Evolutionary conservation across 441 rosid genomes (phyloP).

Genomic region (Populus hybrid): DNA sequence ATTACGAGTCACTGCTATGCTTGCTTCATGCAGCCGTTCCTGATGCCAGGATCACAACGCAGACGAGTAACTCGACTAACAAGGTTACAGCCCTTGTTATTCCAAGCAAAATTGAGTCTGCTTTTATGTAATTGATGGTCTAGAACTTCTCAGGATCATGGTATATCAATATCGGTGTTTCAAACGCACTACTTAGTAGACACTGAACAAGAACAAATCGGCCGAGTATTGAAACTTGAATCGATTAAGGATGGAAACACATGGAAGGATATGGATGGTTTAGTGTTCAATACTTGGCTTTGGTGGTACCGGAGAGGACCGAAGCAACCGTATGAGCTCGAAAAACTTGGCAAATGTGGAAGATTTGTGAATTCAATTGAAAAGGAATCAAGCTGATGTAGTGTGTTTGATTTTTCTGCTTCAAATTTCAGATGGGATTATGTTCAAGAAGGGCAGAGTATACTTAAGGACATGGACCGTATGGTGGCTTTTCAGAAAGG

Average conservation of each 20-base stretch:
- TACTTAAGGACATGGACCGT: slow-evolving; percentile 74
- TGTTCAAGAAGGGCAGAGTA: slow-evolving; percentile 41
- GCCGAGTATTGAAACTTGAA: slow-evolving; percentile 77
- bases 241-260: slow-evolving; percentile 58
- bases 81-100: slow-evolving; percentile 13
- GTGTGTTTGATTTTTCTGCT: neutral
- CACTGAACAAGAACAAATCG: slow-evolving; percentile 46
- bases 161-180: slow-evolving; percentile 49
- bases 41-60: slow-evolving; percentile 26
- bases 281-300: slow-evolving; percentile 91
- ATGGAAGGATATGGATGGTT: slow-evolving; percentile 58
- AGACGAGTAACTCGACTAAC: slow-evolving; percentile 12
- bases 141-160: slow-evolving; percentile 51
- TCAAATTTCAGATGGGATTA: slow-evolving; percentile 69
- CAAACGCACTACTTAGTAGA: slow-evolving; percentile 64
- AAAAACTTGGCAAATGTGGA: neutral
- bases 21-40: slow-evolving; percentile 70
- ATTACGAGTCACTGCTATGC: slow-evolving; percentile 75
- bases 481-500: slow-evolving; percentile 68
- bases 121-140: slow-evolving; percentile 13
- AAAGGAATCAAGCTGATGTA: neutral
- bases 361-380: neutral
- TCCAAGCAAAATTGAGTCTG: slow-evolving; percentile 30
- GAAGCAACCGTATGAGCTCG: slow-evolving; percentile 54
- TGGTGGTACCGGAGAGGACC: slow-evolving; percentile 94